phyloP scores from a whole-genome alignment of 2,329 filamentous ascomycete species.

The Aaosphaeria arxii region DNA sequence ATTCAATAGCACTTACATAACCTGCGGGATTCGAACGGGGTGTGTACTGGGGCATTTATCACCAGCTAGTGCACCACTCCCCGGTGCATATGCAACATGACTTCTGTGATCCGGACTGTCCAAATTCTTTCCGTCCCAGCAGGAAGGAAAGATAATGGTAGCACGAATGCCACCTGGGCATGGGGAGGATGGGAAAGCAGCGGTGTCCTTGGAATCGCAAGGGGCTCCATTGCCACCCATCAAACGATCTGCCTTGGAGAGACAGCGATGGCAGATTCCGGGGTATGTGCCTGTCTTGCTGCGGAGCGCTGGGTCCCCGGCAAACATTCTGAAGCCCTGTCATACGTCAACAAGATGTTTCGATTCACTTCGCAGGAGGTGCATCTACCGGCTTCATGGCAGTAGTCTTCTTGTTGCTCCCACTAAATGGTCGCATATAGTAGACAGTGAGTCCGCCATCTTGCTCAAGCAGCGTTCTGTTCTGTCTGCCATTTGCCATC shows the following conservation, averaged over 20 bases:
- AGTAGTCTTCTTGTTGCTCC: slow-evolving; percentile 33
- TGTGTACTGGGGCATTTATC: slow-evolving; percentile 43
- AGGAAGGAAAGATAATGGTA: slow-evolving; percentile 68
- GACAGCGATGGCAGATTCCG: slow-evolving; percentile 32
- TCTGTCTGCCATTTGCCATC: slow-evolving; percentile 34
- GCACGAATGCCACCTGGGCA: slow-evolving; percentile 61
- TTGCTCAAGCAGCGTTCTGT: slow-evolving; percentile 18
- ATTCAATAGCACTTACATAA: slow-evolving; percentile 20
- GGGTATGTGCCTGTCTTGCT: slow-evolving; percentile 1
- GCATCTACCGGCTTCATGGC: slow-evolving; percentile 24
- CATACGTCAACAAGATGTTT: slow-evolving; percentile 22
- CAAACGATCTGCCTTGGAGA: slow-evolving; percentile 30
- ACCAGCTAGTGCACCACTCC: slow-evolving; percentile 6
- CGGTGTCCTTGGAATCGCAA: slow-evolving; percentile 6
- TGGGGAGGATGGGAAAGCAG: slow-evolving; percentile 40
- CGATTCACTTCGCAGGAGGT: background rate
- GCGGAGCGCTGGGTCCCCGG: slow-evolving; percentile 48
- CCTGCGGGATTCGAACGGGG: slow-evolving; percentile 45
- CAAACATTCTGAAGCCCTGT: slow-evolving; percentile 65
- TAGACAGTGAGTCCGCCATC: slow-evolving; percentile 38
- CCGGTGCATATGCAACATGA: slow-evolving; percentile 61
- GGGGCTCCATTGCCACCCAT: slow-evolving; percentile 13
- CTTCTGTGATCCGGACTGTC: slow-evolving; percentile 57
- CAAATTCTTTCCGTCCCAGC: slow-evolving; percentile 58
- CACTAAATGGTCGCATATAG: slow-evolving; percentile 30